Percentiles rank a stretch among this genome's conserved stretches.
Evolutionary conservation across 208 protist species (phyloP).

Genomic region (Kentomonas sorsogonicus): DNA sequence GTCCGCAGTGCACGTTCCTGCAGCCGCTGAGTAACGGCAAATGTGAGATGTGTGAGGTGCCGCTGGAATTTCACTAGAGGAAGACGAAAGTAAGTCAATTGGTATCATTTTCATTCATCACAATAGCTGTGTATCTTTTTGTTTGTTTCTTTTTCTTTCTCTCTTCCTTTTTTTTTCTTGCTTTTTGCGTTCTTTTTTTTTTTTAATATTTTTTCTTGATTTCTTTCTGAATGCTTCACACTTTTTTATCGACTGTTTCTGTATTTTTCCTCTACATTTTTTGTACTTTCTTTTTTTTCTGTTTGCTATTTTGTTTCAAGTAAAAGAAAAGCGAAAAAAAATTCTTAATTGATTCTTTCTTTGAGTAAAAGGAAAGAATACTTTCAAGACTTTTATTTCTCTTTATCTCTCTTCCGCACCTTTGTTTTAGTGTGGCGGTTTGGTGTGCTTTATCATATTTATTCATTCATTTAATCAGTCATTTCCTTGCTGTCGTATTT

Average conservation of each 20-base stretch:
- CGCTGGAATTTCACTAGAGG: conserved; percentile 10
- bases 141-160: conserved; percentile 1
- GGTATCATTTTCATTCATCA: conserved; percentile 10
- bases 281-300: conserved; percentile 3
- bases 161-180: conserved; percentile 3
- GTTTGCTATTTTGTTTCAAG: neutral
- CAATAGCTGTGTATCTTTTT: conserved; percentile 5
- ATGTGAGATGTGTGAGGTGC: conserved; percentile 28
- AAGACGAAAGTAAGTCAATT: neutral
- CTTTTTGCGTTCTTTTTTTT: conserved; percentile 1
- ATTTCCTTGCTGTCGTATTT: too few relatives aligned
- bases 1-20: conserved; percentile 38
- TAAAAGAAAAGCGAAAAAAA: conserved; percentile 1
- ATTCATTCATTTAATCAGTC: neutral
- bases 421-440: neutral
- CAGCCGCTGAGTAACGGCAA: conserved; percentile 25
- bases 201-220: conserved; percentile 10
- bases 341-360: neutral
- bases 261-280: too few relatives aligned
- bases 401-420: neutral
- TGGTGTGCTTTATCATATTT: neutral
- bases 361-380: neutral
- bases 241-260: neutral
- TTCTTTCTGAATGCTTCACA: neutral
- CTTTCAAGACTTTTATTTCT: conserved; percentile 2